A percentile compares a stretch with the other conserved stretches of the same genome.
These are phyloP conservation scores for Musa itinerans DNA, from an alignment of 176 grass and related monocot genomes.

Conservation along the genomic window DNA sequence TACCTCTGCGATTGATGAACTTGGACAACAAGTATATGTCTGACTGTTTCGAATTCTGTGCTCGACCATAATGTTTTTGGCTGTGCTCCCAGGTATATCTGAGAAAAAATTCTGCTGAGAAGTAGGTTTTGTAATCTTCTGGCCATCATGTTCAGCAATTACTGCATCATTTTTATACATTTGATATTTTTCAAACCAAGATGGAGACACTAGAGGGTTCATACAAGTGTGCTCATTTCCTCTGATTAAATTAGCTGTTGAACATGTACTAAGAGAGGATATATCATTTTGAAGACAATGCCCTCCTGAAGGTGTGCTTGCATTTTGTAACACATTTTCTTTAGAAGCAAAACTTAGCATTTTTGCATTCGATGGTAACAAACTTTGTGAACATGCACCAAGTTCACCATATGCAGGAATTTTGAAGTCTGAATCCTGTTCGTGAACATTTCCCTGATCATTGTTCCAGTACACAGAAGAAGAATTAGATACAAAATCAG, in stretches of 20 bases:
- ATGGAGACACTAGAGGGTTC: slow-evolving; percentile 17
- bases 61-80: not conserved
- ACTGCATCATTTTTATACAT: slow-evolving; percentile 13
- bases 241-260: slow-evolving; percentile 1
- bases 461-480: slow-evolving; percentile 45
- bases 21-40: not conserved
- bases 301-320: not conserved
- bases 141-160: slow-evolving; percentile 11
- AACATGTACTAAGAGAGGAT: slow-evolving; percentile 8
- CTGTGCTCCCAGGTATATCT: slow-evolving; percentile 7
- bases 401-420: slow-evolving; percentile 37
- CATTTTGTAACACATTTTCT: slow-evolving; percentile 10
- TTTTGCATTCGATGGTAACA: slow-evolving; percentile 30
- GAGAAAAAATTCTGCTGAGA: slow-evolving; percentile 2
- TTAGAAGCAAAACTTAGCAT: slow-evolving; percentile 18
- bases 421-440: slow-evolving; percentile 26
- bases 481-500: slow-evolving; percentile 48
- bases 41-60: slow-evolving; percentile 5
- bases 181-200: slow-evolving; percentile 21
- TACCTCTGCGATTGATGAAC: not conserved
- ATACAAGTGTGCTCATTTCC: slow-evolving; percentile 1
- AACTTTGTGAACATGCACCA: slow-evolving; percentile 27
- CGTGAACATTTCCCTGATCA: slow-evolving; percentile 49
- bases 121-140: not conserved
- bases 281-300: slow-evolving; percentile 11